Base-by-base conservation (phyloP, 805 yeast genomes). In the Gaillardinia entomophila region DNA sequence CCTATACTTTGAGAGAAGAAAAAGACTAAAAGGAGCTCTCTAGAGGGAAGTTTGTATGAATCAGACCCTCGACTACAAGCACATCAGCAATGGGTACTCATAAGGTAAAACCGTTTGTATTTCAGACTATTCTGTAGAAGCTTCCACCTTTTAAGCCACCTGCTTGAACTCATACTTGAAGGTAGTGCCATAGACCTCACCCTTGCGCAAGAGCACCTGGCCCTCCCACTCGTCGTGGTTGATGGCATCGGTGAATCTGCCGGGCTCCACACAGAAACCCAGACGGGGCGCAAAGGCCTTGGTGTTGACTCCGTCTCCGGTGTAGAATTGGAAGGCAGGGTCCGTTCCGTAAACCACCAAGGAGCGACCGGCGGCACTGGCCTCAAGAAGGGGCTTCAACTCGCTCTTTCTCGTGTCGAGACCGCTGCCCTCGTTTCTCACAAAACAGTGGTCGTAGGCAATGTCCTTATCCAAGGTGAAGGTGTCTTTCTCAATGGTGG, bases 221-320 rank as follows among this genome's bases (percentile, higher is more conserved):
- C 48, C 41, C 24, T 50, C 53, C 80, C 80, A 77, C 24, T 64
- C 51, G 10, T 57, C 51, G 24, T 46, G 37, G 47, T 72, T 71
- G 23, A 70, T 58, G 6, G 84, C 82, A 51, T 77, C 66, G 24
- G 75, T 64, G 48, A 60, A 77, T 46, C 85, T 61, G 17, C 74
- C 66, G 22, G 82, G 77, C 53, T 79, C 87, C 24, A 77, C 60
- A 42, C 82, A 77, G 53, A 79, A 70, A 3, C 84, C 85, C 33
- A 69, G 51, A 41, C 69, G 51, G 62, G 68, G 33, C 42, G 51
- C 44, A 41, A 51, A 51, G 2, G 55, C 65, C 14, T 57, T 54
- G 23, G 65, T 63, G 32, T 62, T 44, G 27, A 71, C 62, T 33
- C 61, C 59, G 43, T 72, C 78, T 15, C 82, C 83, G 19, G 84